Percentiles rank a stretch among this genome's conserved stretches.
Evolutionary conservation across 495 filamentous ascomycete genomes (phyloP).

Genomic region (Extremus antarcticus): DNA sequence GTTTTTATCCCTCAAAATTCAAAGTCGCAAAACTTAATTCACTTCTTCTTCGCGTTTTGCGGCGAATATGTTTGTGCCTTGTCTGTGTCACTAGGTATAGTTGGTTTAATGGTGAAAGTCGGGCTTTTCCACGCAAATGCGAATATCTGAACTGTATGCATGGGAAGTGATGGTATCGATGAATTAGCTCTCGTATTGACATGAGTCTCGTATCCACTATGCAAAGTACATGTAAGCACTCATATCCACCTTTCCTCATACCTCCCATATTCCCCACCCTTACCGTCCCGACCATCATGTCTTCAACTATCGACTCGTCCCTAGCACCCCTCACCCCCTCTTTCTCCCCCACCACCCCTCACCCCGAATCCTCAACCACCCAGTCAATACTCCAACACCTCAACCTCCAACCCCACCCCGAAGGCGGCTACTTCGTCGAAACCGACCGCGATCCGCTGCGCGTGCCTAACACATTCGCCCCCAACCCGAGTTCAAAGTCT

Average conservation of each 20-base stretch:
- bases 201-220: too few relatives aligned
- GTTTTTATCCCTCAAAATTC: background rate
- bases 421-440: conserved; percentile 56
- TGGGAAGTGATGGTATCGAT: too few relatives aligned
- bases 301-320: conserved; percentile 14
- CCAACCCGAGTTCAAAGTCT: conserved; percentile 18
- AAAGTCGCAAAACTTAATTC: background rate
- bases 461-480: conserved; percentile 41
- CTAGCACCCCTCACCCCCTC: conserved; percentile 15
- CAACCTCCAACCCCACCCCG: conserved; percentile 41
- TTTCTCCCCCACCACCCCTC: conserved; percentile 17
- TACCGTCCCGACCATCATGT: background rate
- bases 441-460: conserved; percentile 45
- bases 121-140: too few relatives aligned
- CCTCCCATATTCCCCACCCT: too few relatives aligned
- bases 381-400: conserved; percentile 37
- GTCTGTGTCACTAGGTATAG: too few relatives aligned
- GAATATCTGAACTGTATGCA: too few relatives aligned
- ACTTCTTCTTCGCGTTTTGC: background rate
- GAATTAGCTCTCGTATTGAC: too few relatives aligned
- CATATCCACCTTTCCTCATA: too few relatives aligned
- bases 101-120: too few relatives aligned
- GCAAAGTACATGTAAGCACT: too few relatives aligned
- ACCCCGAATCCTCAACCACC: conserved; percentile 30
- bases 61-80: background rate